phyloP scores from a whole-genome alignment of 495 filamentous ascomycete species.

The Cairneyella variabilis region DNA sequence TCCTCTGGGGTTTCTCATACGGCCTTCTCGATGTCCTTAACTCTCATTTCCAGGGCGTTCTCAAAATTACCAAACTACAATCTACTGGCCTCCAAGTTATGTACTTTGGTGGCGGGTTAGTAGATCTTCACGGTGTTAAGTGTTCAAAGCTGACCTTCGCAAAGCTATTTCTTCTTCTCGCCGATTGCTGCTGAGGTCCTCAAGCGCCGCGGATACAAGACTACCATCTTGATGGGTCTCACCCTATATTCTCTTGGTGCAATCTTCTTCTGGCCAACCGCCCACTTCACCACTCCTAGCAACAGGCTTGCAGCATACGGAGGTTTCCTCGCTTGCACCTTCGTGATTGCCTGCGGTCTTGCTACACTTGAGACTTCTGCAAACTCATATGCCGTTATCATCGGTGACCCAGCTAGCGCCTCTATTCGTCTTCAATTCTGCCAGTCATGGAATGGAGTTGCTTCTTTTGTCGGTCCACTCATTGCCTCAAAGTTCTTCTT shows the following conservation, averaged over 20 bases:
- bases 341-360: constrained; percentile 63
- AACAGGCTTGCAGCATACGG: constrained; percentile 46
- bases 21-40: constrained; percentile 77
- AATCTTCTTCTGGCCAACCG: constrained; percentile 18
- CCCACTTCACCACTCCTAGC: constrained; percentile 14
- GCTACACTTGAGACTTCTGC: constrained; percentile 63
- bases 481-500: constrained; percentile 70
- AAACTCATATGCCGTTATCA: constrained; percentile 62
- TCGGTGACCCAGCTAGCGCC: constrained; percentile 44
- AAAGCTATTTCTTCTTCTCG: constrained; percentile 53
- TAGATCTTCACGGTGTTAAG: not conserved
- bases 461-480: constrained; percentile 62
- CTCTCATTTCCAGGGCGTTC: constrained; percentile 43
- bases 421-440: constrained; percentile 60
- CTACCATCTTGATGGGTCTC: constrained; percentile 30
- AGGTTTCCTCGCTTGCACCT: constrained; percentile 59
- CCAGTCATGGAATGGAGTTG: constrained; percentile 65
- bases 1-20: constrained; percentile 85
- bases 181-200: constrained; percentile 48
- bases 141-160: not conserved
- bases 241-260: constrained; percentile 22
- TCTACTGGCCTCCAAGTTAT: constrained; percentile 37
- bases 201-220: constrained; percentile 38
- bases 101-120: constrained; percentile 44
- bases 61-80: constrained; percentile 34